phyloP scores from a whole-genome alignment of 495 filamentous ascomycete genomes.

The Pseudomonodictys pantanalensis region DNA sequence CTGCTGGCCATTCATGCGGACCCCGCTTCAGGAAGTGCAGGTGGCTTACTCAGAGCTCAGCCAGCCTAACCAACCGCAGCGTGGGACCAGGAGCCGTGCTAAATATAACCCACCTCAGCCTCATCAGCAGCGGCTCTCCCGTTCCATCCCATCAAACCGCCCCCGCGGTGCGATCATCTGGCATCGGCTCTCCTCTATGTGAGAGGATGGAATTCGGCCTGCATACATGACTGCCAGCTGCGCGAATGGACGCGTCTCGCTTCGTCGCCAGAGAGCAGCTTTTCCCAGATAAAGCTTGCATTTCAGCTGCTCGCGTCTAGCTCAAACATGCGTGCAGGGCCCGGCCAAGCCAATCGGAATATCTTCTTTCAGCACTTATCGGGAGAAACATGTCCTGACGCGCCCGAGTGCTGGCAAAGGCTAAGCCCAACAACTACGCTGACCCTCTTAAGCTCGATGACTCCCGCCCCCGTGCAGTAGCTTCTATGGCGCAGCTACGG shows the following conservation, averaged over 20 bases:
- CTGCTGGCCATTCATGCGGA: too few species aligned
- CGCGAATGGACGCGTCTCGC: neutral
- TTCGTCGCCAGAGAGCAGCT: too few species aligned
- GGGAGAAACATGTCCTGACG: neutral
- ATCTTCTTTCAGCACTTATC: constrained; percentile 7
- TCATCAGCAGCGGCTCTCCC: neutral
- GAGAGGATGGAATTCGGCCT: neutral
- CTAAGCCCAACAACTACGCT: constrained; percentile 2
- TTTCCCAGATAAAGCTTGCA: neutral
- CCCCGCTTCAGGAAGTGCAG: too few species aligned
- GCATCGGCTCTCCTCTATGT: neutral
- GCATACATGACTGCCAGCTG: neutral
- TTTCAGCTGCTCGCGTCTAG: neutral
- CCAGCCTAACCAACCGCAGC: neutral
- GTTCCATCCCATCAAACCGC: neutral
- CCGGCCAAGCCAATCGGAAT: neutral
- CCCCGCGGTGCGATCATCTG: neutral
- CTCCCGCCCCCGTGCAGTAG: neutral
- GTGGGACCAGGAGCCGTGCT: neutral
- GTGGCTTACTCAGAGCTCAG: constrained; percentile 11
- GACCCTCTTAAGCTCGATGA: neutral
- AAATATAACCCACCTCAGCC: constrained; percentile 10
- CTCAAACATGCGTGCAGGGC: too few species aligned
- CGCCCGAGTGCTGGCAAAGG: neutral
- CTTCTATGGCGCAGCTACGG: constrained; percentile 2